These are phyloP conservation scores for Triticum aestivum DNA, from an alignment of 176 grass and related monocot genomes.

Conservation along the genomic window IWGSC_CS_RefSeq_v2.1 NC_057795.1:105873089-105873588, in stretches of 20 bases:
- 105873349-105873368: slow-evolving; percentile 97
- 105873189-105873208: slow-evolving; percentile 87
- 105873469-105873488: slow-evolving; percentile 82
- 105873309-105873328: slow-evolving; percentile 87
- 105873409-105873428: slow-evolving; percentile 54
- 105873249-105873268: slow-evolving; percentile 56
- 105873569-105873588: slow-evolving; percentile 57
- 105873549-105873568: slow-evolving; percentile 74
- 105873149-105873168: slow-evolving; percentile 26
- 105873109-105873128: not conserved
- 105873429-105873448: slow-evolving; percentile 70
- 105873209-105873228: slow-evolving; percentile 70
- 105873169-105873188: slow-evolving; percentile 86
- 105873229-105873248: slow-evolving; percentile 81
- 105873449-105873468: slow-evolving; percentile 73
- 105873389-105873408: slow-evolving; percentile 71
- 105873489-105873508: slow-evolving; percentile 71
- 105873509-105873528: slow-evolving; percentile 49
- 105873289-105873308: slow-evolving; percentile 70
- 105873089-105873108: not conserved
- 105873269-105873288: slow-evolving; percentile 54
- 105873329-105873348: slow-evolving; percentile 74
- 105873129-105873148: not conserved
- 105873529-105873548: slow-evolving; percentile 52
- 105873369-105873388: slow-evolving; percentile 43